A percentile compares a stretch with the other conserved stretches of the same genome.
Evolutionary conservation across 2,329 filamentous ascomycete species (phyloP).

Genomic region (Botrytis byssoidea): DNA sequence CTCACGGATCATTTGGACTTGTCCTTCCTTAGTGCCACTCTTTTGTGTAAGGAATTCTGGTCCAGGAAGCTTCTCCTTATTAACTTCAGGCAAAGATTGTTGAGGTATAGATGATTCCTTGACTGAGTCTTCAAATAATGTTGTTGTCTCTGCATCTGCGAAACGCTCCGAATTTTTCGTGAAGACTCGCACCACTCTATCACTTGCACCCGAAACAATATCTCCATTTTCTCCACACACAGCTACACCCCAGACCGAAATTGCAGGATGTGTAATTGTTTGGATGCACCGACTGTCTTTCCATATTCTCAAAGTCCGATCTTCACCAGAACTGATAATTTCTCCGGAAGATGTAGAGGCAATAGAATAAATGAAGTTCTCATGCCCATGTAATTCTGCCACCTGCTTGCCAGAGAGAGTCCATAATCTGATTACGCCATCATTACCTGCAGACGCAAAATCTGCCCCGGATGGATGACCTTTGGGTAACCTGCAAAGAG

Average conservation of each 20-base stretch:
- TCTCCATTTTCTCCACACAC: constrained; percentile 80
- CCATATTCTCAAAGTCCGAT: constrained; percentile 92
- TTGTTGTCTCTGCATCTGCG: constrained; percentile 66
- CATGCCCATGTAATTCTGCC: constrained; percentile 79
- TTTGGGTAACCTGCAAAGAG: constrained; percentile 76
- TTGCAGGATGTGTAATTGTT: constrained; percentile 94
- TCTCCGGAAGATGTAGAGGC: constrained; percentile 77
- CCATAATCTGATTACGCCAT: constrained; percentile 85
- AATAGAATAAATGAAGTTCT: constrained; percentile 91
- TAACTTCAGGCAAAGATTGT: constrained; percentile 77
- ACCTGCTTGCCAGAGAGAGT: constrained; percentile 75
- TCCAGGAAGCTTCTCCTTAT: constrained; percentile 88
- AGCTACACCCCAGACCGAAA: constrained; percentile 94
- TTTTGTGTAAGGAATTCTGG: constrained; percentile 81
- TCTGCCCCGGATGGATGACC: constrained; percentile 79
- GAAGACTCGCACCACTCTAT: constrained; percentile 82
- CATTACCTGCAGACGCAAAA: constrained; percentile 94
- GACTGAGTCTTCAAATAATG: constrained; percentile 78
- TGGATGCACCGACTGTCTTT: constrained; percentile 78
- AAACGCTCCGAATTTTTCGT: constrained; percentile 67
- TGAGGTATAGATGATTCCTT: constrained; percentile 83
- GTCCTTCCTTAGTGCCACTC: constrained; percentile 90
- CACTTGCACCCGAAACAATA: constrained; percentile 90
- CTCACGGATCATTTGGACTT: constrained; percentile 88
- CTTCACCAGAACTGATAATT: constrained; percentile 87